phyloP scores from a whole-genome alignment of 1,284 basidiomycete genomes.

The Apiotrichum domesticum region DNA sequence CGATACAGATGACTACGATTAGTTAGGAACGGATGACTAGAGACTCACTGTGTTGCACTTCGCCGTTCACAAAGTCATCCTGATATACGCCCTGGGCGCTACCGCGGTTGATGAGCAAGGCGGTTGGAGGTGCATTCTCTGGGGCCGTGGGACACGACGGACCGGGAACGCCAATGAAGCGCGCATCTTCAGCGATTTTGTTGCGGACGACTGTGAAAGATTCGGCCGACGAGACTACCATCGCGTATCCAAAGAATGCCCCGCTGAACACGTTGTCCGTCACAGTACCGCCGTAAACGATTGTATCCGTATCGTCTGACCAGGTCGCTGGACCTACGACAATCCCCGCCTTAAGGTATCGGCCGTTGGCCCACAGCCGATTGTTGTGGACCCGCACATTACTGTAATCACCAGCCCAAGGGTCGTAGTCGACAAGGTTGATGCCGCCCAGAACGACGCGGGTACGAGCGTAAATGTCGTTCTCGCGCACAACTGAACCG shows the following conservation, averaged over 20 bases:
- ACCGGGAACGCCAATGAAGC: conserved; percentile 41
- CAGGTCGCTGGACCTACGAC: conserved; percentile 46
- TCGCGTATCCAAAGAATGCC: conserved; percentile 44
- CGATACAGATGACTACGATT: conserved; percentile 44
- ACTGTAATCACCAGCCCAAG: conserved; percentile 46
- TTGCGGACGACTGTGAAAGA: conserved; percentile 43
- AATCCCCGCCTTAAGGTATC: conserved; percentile 46
- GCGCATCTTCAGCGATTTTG: conserved; percentile 24
- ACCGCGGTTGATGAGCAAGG: conserved; percentile 45
- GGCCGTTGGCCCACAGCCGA: conserved; percentile 38
- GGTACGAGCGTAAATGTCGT: conserved; percentile 41
- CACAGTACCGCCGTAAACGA: conserved; percentile 41
- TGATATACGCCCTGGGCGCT: conserved; percentile 42
- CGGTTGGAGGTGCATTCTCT: conserved; percentile 40
- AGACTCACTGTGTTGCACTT: conserved; percentile 47
- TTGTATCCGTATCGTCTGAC: conserved; percentile 46
- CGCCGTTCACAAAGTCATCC: conserved; percentile 46
- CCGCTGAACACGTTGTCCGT: conserved; percentile 42
- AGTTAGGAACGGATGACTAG: not conserved
- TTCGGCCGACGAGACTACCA: conserved; percentile 44
- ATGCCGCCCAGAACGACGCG: conserved; percentile 46
- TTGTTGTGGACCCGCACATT: conserved; percentile 42
- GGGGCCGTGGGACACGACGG: conserved; percentile 43
- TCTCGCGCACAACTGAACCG: conserved; percentile 38
- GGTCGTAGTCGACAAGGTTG: conserved; percentile 48